These are phyloP conservation scores for Cavenderia fasciculata DNA, from an alignment of 78 protist species.

Conservation along the genomic window DNA sequence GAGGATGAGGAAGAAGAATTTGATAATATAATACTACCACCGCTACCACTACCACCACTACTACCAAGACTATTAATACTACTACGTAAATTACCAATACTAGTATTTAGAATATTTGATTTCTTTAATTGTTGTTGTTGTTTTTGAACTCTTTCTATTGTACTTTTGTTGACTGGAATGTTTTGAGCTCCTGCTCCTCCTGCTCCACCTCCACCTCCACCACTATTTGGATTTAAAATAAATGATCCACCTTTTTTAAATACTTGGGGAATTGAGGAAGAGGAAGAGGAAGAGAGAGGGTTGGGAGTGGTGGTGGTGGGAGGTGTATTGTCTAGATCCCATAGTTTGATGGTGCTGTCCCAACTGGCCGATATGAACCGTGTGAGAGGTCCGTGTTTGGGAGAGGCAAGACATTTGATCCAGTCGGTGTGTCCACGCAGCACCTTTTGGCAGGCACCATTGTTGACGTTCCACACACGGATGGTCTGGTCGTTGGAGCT, in stretches of 20 bases:
- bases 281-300: neutral
- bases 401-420: conserved; percentile 2
- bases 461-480: conserved; percentile 59
- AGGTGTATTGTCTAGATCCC: conserved; percentile 36
- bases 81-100: neutral
- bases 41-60: neutral
- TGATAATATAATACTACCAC: neutral
- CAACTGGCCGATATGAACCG: conserved; percentile 29
- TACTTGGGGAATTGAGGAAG: neutral
- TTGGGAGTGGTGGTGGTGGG: neutral
- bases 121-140: neutral
- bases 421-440: conserved; percentile 76
- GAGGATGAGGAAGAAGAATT: neutral
- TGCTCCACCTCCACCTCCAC: too few relatives aligned
- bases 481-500: conserved; percentile 62
- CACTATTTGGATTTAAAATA: too few relatives aligned
- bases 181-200: neutral
- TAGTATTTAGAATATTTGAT: neutral
- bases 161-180: neutral
- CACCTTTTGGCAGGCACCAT: conserved; percentile 36
- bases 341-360: conserved; percentile 50
- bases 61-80: neutral
- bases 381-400: conserved; percentile 7
- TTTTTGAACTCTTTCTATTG: neutral
- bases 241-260: too few relatives aligned